Conservation (phyloP, 257 asterid genomes). For the Haberlea rhodopensis region DNA sequence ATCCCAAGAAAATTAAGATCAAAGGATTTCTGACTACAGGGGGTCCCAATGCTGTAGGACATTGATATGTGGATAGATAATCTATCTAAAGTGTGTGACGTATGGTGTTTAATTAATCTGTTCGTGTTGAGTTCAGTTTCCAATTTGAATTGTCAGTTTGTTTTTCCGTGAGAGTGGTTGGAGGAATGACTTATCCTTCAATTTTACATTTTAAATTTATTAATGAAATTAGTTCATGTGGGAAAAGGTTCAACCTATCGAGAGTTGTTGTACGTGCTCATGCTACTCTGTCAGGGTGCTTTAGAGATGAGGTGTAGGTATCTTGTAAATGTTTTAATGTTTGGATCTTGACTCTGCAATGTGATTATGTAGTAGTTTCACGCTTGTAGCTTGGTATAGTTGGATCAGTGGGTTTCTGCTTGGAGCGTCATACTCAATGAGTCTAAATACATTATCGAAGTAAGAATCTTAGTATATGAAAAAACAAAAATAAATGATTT, state of each 20-base stretch:
- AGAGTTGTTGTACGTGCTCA: too few relatives aligned
- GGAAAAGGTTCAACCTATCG: too few relatives aligned
- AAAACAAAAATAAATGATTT: neutral
- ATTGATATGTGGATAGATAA: conserved; percentile 2
- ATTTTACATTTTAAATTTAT: neutral
- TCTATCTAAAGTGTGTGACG: neutral
- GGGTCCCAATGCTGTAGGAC: neutral
- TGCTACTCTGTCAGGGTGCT: too few relatives aligned
- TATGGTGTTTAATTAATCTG: too few relatives aligned
- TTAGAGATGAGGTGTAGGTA: too few relatives aligned
- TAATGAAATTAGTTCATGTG: too few relatives aligned
- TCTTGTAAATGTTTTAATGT: too few relatives aligned
- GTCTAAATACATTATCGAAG: neutral
- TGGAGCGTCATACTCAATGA: too few relatives aligned
- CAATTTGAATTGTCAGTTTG: neutral
- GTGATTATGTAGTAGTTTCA: conserved; percentile 9
- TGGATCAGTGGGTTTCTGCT: conserved; percentile 21
- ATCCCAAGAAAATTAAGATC: conserved; percentile 16
- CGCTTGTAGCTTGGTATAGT: neutral
- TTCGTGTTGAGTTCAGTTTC: neutral
- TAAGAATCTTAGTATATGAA: conserved; percentile 3
- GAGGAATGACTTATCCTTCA: neutral
- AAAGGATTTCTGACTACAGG: conserved; percentile 7
- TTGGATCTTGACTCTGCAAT: conserved; percentile 7
- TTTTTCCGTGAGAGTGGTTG: neutral